A percentile compares a stretch with the other conserved stretches of the same genome.
These are phyloP conservation scores for Epichloe sibirici DNA, from an alignment of 2,329 filamentous ascomycete species.

Conservation along the genomic window DNA sequence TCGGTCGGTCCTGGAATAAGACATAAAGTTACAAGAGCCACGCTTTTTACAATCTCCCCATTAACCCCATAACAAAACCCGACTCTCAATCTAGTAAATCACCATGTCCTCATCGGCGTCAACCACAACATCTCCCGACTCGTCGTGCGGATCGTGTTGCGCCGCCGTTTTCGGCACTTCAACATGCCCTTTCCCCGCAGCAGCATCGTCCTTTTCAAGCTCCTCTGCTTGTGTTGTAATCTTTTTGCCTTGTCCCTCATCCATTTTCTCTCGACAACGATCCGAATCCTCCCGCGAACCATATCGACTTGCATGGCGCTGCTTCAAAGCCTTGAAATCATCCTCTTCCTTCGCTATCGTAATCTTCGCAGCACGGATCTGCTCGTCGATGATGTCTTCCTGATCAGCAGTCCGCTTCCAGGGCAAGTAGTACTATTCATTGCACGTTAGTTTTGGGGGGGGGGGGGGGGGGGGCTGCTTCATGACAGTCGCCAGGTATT, in stretches of 20 bases:
- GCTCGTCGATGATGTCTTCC: conserved; percentile 56
- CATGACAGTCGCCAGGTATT: neutral
- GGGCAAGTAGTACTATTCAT: conserved; percentile 71
- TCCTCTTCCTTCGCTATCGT: conserved; percentile 52
- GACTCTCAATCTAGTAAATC: conserved; percentile 54
- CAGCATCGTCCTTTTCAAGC: neutral
- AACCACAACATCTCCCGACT: conserved; percentile 65
- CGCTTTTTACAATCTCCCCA: neutral
- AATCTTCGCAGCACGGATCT: conserved; percentile 53
- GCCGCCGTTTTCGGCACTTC: neutral
- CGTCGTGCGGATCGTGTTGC: conserved; percentile 46
- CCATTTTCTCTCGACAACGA: conserved; percentile 17
- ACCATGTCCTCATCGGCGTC: conserved; percentile 84
- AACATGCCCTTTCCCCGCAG: neutral
- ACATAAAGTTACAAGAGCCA: neutral
- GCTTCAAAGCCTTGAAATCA: conserved; percentile 44
- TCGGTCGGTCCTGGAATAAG: neutral
- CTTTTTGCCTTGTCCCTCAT: conserved; percentile 14
- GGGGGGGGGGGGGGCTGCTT: no score
- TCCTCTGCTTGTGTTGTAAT: neutral
- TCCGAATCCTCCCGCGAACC: conserved; percentile 11
- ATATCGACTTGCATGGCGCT: conserved; percentile 21
- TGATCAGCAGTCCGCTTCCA: conserved; percentile 63
- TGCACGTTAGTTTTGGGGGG: neutral
- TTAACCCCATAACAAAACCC: neutral